A percentile compares a stretch with the other conserved stretches of the same genome.
These are phyloP conservation scores for Termitomyces sp. DNA, from an alignment of 768 basidiomycete species.

Conservation along the genomic window DNA sequence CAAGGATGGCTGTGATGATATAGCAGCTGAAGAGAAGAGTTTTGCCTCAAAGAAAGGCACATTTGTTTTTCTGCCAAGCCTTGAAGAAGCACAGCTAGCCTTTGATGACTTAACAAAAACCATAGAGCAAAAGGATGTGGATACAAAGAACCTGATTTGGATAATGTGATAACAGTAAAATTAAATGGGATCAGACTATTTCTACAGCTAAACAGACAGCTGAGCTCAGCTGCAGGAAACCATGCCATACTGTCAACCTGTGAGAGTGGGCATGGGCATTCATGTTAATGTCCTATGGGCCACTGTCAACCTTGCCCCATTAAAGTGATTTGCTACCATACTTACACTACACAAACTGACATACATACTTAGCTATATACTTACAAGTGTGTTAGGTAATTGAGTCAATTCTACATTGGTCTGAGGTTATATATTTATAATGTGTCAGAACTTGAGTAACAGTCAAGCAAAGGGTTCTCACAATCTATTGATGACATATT, in stretches of 20 bases:
- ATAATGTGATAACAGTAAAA: background rate
- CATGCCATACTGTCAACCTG: background rate
- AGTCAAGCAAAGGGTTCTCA: no score
- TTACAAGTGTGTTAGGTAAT: no score
- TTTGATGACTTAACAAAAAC: background rate
- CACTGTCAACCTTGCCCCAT: no score
- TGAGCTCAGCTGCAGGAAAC: background rate
- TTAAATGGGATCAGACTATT: background rate
- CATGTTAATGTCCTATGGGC: no score
- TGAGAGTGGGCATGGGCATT: background rate
- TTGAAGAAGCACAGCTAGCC: background rate
- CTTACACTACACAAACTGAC: no score
- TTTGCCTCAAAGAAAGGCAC: background rate
- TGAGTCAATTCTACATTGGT: no score
- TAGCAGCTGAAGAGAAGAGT: rapidly evolving
- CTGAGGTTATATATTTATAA: no score
- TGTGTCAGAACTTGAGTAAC: no score
- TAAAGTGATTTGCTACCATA: no score
- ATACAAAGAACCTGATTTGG: background rate
- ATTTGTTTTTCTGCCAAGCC: background rate
- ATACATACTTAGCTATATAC: no score
- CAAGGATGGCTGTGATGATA: background rate
- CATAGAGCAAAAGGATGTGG: background rate
- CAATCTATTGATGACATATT: no score
- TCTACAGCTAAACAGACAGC: background rate